A percentile compares a stretch with the other conserved stretches of the same genome.
Conservation (phyloP, 129 eudicot genomes). For the Pseudognaphalium luteoalbum region DNA sequence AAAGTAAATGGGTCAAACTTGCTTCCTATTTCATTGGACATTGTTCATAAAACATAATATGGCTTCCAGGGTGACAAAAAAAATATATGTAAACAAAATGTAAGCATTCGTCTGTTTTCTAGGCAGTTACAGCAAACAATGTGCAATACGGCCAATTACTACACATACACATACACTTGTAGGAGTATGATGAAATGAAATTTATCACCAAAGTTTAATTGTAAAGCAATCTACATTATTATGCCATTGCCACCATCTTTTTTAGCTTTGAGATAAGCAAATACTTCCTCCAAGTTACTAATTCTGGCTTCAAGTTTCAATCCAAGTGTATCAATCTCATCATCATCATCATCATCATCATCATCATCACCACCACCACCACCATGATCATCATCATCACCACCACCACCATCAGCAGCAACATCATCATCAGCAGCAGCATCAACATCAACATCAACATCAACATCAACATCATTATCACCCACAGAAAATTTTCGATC, state of each 20-base stretch:
- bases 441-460: neutral
- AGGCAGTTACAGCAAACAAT: too few species aligned
- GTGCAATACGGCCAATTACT: neutral
- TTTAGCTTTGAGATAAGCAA: constrained; percentile 17
- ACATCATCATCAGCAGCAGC: neutral
- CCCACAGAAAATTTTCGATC: neutral
- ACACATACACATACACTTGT: neutral
- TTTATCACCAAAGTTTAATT: neutral
- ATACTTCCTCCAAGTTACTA: constrained; percentile 11
- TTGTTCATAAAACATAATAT: too few species aligned
- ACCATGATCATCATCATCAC: neutral
- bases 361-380: neutral
- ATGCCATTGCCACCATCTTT: neutral
- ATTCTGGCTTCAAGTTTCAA: constrained; percentile 16
- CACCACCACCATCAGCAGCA: neutral
- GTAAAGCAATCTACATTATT: neutral
- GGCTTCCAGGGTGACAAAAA: too few species aligned
- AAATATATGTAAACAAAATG: too few species aligned
- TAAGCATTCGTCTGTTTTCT: too few species aligned
- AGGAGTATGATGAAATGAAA: neutral
- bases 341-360: neutral
- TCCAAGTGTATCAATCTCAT: neutral
- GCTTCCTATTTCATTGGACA: too few species aligned
- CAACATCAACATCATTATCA: neutral
- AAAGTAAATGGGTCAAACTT: too few species aligned